Base-by-base conservation (phyloP, 2,329 filamentous ascomycete genomes). In the Cladophialophora psammophila region DNA sequence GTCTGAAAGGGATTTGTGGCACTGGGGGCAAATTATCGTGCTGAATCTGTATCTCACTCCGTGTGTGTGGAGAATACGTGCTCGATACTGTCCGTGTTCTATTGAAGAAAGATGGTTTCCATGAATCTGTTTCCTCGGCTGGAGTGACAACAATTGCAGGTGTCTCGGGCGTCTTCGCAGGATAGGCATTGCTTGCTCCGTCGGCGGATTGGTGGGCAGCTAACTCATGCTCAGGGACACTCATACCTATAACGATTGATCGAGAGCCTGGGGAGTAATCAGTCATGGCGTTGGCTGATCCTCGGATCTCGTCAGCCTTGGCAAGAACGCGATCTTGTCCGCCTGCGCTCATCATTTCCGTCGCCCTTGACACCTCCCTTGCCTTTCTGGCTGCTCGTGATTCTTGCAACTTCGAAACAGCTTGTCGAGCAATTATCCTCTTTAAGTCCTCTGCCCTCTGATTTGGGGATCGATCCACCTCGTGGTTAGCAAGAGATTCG, bases 111-210 rank as follows among this genome's bases (percentile, higher is more conserved):
- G 10, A 68, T 31, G 64, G 71, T 20, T 74, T 71, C 80, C 80
- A 81, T 1, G 75, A 75, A 4, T 74, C 73, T 50, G 78, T 75
- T 31, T 81, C 79, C 45, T 75, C 74, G 9, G 81, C 81, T 4
- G 82, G 80, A 0, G 82, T 84, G 15, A 84, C 74, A 15, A 83
- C 71, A 52, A 83, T 83, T 0, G 79, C 78, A 3, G 81, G 81
- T 1, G 81, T 83, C 18, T 76, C 74, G 1, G 81, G 80, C 2
- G 79, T 80, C 12, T 71, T 71, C 62, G 74, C 74, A 34, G 72
- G 75, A 6, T 72, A 70, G 34, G 73, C 69, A 66, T 74, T 74
- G 38, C 79, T 75, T 70, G 59, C 34, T 48, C 53, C 48, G 36
- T 67, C 35, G 62, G 66, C 40, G 59, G 63, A 45, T 67, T 67